Percentiles rank a stretch among this genome's conserved stretches.
These are phyloP conservation scores for Aspergillus calidoustus DNA, from an alignment of 2,329 filamentous ascomycete genomes.

Conservation along the genomic window DNA sequence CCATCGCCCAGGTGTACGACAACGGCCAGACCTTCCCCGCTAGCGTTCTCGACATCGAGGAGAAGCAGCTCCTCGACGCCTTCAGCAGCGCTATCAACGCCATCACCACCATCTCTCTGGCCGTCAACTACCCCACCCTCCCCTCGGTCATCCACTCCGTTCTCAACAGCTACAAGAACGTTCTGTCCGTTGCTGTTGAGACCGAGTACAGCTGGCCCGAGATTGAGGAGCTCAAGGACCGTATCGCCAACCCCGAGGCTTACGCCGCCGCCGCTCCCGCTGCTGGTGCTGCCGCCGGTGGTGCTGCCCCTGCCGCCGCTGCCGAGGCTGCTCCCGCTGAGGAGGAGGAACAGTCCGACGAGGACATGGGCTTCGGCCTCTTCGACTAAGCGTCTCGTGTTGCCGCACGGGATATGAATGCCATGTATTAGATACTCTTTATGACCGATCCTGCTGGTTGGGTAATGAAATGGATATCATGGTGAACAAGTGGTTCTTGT, in stretches of 20 bases:
- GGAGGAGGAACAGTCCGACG: conserved; percentile 68
- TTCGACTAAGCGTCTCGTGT: conserved; percentile 62
- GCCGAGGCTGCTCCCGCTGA: conserved; percentile 64
- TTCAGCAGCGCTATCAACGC: conserved; percentile 82
- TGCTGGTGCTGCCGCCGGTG: conserved; percentile 63
- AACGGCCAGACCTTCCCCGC: conserved; percentile 90
- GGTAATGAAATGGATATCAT: conserved; percentile 39
- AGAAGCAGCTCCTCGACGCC: conserved; percentile 87
- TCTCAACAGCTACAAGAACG: conserved; percentile 98
- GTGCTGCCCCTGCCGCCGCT: conserved; percentile 56
- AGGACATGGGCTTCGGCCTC: conserved; percentile 74
- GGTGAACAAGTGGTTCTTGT: conserved; percentile 22
- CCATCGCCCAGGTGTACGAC: conserved; percentile 95
- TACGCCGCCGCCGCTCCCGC: conserved; percentile 84
- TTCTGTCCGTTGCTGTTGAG: conserved; percentile 80
- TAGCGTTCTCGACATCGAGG: conserved; percentile 86
- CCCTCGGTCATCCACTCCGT: conserved; percentile 96
- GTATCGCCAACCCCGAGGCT: conserved; percentile 97
- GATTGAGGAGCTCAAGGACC: conserved; percentile 98
- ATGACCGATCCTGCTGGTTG: conserved; percentile 36
- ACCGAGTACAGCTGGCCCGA: conserved; percentile 94
- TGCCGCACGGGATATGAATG: conserved; percentile 33
- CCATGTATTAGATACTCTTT: conserved; percentile 46
- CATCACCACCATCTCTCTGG: conserved; percentile 89
- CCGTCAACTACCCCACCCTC: conserved; percentile 91